phyloP scores from a whole-genome alignment of 2,329 filamentous ascomycete genomes.

The Drechmeria coniospora region DNA sequence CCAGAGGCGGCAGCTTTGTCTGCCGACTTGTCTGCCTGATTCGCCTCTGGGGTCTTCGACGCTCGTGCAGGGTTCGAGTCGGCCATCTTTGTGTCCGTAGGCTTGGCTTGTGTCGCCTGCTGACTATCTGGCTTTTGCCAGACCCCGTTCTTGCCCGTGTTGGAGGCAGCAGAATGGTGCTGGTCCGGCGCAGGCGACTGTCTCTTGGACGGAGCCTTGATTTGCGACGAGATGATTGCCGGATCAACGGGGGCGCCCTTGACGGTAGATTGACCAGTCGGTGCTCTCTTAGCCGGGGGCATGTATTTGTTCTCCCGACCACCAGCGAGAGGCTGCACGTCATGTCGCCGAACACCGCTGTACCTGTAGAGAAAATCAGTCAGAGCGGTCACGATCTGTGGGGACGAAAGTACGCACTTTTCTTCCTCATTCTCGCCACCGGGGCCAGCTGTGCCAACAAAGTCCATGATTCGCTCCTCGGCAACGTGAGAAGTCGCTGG shows the following conservation, averaged over 20 bases:
- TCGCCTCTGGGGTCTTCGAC: constrained; percentile 15
- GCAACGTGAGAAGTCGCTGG: constrained; percentile 70
- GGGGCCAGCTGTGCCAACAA: constrained; percentile 43
- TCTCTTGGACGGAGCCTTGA: constrained; percentile 34
- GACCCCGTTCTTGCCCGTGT: constrained; percentile 15
- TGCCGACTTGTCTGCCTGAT: constrained; percentile 11
- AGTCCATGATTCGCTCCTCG: constrained; percentile 70
- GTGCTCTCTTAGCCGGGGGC: constrained; percentile 73
- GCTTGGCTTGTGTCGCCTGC: constrained; percentile 15
- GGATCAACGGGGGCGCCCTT: constrained; percentile 69
- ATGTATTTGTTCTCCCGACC: constrained; percentile 59
- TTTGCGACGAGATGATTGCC: constrained; percentile 78
- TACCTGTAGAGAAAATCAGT: constrained; percentile 42
- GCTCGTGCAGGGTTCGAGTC: constrained; percentile 16
- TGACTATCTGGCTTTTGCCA: constrained; percentile 11
- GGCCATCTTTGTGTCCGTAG: constrained; percentile 14
- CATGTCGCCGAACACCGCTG: constrained; percentile 72
- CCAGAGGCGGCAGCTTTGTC: constrained; percentile 10
- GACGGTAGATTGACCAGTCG: constrained; percentile 56
- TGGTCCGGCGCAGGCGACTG: constrained; percentile 12
- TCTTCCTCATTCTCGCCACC: constrained; percentile 79
- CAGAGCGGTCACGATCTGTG: constrained; percentile 4
- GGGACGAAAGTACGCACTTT: constrained; percentile 38
- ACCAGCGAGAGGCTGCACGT: constrained; percentile 49
- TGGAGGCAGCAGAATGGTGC: constrained; percentile 9